Evolutionary conservation across 2,329 filamentous ascomycete species (phyloP).

Genomic region (Huntiella abstrusa): DNA sequence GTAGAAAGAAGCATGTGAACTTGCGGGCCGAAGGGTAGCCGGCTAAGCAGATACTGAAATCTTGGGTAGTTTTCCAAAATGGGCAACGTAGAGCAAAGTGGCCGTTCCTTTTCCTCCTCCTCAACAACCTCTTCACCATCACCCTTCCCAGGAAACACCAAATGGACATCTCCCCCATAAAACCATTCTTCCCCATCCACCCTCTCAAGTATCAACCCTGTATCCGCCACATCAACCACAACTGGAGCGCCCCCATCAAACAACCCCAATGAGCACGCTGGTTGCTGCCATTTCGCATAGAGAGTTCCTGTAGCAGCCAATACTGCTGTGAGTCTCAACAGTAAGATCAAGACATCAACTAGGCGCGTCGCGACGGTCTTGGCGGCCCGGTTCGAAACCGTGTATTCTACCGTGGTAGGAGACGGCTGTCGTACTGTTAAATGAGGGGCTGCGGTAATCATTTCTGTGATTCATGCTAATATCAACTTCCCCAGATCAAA

Average conservation of each 20-base stretch:
- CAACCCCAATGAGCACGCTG: conserved; percentile 12
- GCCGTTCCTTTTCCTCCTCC: conserved; percentile 9
- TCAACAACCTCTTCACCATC: too few species aligned
- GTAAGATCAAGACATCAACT: conserved; percentile 24
- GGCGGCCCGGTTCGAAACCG: conserved; percentile 59
- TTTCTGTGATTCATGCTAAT: conserved; percentile 16
- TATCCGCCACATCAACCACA: too few species aligned
- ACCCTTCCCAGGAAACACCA: too few species aligned
- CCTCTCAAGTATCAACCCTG: too few species aligned
- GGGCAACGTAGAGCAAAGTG: conserved; percentile 15
- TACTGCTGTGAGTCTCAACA: conserved; percentile 24
- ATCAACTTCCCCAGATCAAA: too few species aligned
- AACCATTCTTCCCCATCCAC: too few species aligned
- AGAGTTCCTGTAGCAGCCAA: conserved; percentile 29
- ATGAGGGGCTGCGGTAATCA: conserved; percentile 43
- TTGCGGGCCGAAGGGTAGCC: conserved; percentile 22
- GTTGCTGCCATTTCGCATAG: conserved; percentile 27
- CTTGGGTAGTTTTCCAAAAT: conserved; percentile 17
- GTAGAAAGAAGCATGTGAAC: conserved; percentile 19
- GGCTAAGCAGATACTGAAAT: conserved; percentile 16
- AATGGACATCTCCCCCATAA: too few species aligned
- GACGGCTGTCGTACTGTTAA: conserved; percentile 52
- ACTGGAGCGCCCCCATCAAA: neutral
- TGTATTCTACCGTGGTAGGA: conserved; percentile 80
- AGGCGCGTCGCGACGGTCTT: conserved; percentile 29